Evolutionary conservation across 2,329 filamentous ascomycete species (phyloP), one percentile per base, ranked within the genome.

Genomic region (Venturia oleaginea): DNA sequence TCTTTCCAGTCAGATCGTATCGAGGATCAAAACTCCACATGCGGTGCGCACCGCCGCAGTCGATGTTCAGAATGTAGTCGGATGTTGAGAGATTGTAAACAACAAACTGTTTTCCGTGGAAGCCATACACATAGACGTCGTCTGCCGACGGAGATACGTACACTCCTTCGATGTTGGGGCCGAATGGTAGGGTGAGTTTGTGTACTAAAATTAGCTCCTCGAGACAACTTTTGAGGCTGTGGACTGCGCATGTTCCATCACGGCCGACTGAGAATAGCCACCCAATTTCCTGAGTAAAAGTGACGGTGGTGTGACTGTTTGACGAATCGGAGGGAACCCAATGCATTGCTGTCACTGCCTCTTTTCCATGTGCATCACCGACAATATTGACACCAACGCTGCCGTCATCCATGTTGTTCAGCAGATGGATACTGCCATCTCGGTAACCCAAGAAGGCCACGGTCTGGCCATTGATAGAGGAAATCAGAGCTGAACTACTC

Each of bases 1-100:
- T 66, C 1, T 66, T 66, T 11, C 68, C 68, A 1, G 65, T 64
- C 8, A 68, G 68, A 15, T 73, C 70, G 10, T 72, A 71, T 11
- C 37, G 61, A 38, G 72, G 74, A 24, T 74, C 71, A 67, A 83
- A 90, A 2, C 84, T 83, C 81, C 91, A 97, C 38, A 83, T 86
- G 64, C 93, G 84, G 71, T 96, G 91, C 0, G 86, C 87, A 40
- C 93, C 93, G 64, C 92, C 93, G 71, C 93, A 97, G 60, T 92
- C 86, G 37, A 96, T 81, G 0, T 80, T 81, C 64, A 88, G 83
- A 19, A 93, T 74, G 70, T 93, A 88, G 64, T 85, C 82, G 65
- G 90, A 86, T 1, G 78, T 79, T 0, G 84, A 86, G 71, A 90
- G 86, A 72, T 96, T 90, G 84, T 90, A 94, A 11, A 93, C 82